Base-by-base conservation (phyloP, 2,329 filamentous ascomycete genomes). In the Penicillium sp. region DNA sequence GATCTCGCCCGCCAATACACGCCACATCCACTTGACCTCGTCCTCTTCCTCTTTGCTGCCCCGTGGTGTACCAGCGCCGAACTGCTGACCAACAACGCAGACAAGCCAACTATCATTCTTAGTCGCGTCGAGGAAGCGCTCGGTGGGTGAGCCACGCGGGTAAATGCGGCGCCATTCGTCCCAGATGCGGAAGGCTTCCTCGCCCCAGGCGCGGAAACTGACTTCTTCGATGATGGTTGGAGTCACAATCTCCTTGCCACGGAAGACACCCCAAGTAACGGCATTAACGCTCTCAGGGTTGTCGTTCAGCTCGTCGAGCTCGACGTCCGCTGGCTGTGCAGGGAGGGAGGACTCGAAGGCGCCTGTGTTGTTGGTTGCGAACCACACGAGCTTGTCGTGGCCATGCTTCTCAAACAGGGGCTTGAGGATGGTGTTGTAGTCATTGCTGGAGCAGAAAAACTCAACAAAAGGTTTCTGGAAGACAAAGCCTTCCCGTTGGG, bases 401-500 rank as follows among this genome's bases (percentile, higher is more conserved):
- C 86, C 86, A 38, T 85, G 78, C 11, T 79, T 79, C 55, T 78
- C 73, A 48, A 98, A 85, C 60, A 86, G 85, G 4, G 83, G 82
- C 65, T 85, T 84, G 35, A 99, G 83, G 1, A 75, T 71, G 4
- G 67, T 75, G 16, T 80, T 76, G 88, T 93, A 98, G 74, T 94
- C 91, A 0, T 84, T 76, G 0, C 83, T 79, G 0, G 93, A 88
- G 60, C 96, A 80, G 82, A 99, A 99, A 79, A 98, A 92, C 76
- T 99, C 95, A 55, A 99, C 93, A 76, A 99, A 99, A 0, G 94
- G 90, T 79, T 98, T 99, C 73, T 99, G 95, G 81, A 97, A 99
- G 52, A 98, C 93, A 75, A 96, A 98, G 19, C 95, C 95, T 70
- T 81, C 79, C 35, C 93, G 89, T 53, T 85, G 86, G 0, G 95